Evolutionary conservation across 495 filamentous ascomycete genomes (phyloP).

Genomic region (Achaetomiella virescens): DNA sequence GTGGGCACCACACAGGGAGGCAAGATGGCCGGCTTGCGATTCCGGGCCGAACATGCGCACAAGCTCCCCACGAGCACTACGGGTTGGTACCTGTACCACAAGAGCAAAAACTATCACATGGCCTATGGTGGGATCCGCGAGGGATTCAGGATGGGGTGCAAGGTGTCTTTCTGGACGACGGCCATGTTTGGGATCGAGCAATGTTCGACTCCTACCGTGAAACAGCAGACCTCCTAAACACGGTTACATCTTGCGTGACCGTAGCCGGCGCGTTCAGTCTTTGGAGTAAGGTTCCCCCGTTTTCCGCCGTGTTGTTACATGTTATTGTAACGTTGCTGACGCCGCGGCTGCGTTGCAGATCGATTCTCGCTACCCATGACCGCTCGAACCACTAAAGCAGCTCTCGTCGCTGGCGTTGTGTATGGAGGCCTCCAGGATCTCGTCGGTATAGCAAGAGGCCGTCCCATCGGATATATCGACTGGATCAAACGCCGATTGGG

Average conservation of each 20-base stretch:
- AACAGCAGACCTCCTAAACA: conserved; percentile 65
- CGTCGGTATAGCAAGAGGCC: conserved; percentile 50
- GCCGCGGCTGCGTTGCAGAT: conserved; percentile 45
- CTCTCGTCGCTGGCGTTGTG: conserved; percentile 65
- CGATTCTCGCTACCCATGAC: conserved; percentile 74
- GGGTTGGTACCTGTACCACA: conserved; percentile 97
- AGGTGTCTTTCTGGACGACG: conserved; percentile 57
- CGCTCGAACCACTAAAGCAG: conserved; percentile 75
- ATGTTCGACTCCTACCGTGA: conserved; percentile 72
- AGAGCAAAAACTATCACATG: conserved; percentile 87
- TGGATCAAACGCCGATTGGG: conserved; percentile 43
- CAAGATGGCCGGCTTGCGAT: conserved; percentile 66
- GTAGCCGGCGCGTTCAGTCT: conserved; percentile 81
- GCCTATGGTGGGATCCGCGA: conserved; percentile 68
- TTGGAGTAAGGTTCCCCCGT: conserved; percentile 55
- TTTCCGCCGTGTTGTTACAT: not conserved
- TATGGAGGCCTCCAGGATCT: conserved; percentile 76
- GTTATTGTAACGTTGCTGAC: conserved; percentile 9
- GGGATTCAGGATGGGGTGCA: conserved; percentile 68
- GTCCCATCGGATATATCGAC: conserved; percentile 65
- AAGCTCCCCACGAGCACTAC: conserved; percentile 70
- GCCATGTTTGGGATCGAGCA: conserved; percentile 70
- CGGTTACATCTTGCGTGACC: conserved; percentile 70
- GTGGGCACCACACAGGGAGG: conserved; percentile 70
- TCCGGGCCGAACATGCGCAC: conserved; percentile 91